These are phyloP conservation scores for Trametes cinnabarina DNA, from an alignment of 768 basidiomycete species.

Conservation along the genomic window DNA sequence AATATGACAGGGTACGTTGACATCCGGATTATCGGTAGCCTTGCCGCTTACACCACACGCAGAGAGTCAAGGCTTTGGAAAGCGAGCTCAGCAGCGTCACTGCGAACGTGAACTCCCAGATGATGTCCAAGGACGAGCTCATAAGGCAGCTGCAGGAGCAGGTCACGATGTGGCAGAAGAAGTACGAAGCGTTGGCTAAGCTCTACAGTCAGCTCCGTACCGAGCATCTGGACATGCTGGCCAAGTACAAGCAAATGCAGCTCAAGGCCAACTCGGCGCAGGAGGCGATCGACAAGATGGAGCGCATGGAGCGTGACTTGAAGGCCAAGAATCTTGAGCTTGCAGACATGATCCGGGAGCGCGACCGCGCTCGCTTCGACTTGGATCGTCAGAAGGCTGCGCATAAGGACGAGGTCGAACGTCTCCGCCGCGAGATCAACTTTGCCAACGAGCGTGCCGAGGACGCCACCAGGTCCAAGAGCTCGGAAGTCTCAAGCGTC, in stretches of 20 bases:
- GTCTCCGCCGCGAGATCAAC: constrained; percentile 84
- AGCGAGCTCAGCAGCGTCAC: constrained; percentile 77
- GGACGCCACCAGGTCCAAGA: constrained; percentile 87
- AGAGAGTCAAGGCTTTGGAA: constrained; percentile 96
- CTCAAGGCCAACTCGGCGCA: constrained; percentile 98
- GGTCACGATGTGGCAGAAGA: constrained; percentile 94
- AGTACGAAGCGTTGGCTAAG: constrained; percentile 98
- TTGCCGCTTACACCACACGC: not conserved
- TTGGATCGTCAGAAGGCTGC: constrained; percentile 89
- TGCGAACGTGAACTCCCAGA: constrained; percentile 78
- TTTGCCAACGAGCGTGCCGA: constrained; percentile 99
- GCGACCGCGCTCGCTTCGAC: constrained; percentile 94
- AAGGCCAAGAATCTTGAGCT: constrained; percentile 98
- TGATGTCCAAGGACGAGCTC: constrained; percentile 90
- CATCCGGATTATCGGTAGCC: not conserved
- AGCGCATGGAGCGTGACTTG: constrained; percentile 96
- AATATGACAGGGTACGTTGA: constrained; percentile 84
- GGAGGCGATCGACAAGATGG: constrained; percentile 97
- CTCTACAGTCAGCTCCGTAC: constrained; percentile 97
- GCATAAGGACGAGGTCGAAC: constrained; percentile 94
- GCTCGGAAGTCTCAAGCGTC: constrained; percentile 85
- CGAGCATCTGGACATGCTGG: constrained; percentile 95
- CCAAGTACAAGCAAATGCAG: constrained; percentile 96
- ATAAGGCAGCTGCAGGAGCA: constrained; percentile 96
- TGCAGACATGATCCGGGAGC: constrained; percentile 98